Percentiles rank a stretch among this genome's conserved stretches.
Conservation (phyloP, 1,284 basidiomycete genomes). For the Puccinia triticina region DNA sequence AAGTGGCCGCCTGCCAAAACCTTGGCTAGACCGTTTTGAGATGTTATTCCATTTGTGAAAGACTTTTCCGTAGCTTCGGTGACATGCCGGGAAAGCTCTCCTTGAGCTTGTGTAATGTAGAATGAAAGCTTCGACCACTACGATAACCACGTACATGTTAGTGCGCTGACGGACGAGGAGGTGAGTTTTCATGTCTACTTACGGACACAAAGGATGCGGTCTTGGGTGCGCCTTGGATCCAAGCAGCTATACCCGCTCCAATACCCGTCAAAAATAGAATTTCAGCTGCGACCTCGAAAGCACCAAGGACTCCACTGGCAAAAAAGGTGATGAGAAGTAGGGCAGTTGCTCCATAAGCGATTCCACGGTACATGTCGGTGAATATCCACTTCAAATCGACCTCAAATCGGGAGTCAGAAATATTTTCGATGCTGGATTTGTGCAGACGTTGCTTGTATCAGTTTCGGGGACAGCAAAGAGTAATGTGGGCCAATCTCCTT, state of each 20-base stretch:
- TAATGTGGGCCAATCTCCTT: neutral
- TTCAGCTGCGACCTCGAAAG: neutral
- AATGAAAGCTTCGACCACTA: constrained; percentile 46
- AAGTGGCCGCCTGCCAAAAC: constrained; percentile 20
- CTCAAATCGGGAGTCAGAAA: constrained; percentile 32
- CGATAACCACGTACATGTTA: neutral
- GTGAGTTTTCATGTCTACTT: neutral
- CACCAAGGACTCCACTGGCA: neutral
- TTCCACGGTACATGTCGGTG: constrained; percentile 43
- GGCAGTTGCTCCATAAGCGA: constrained; percentile 33
- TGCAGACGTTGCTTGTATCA: neutral
- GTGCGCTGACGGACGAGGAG: neutral
- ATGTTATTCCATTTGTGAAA: constrained; percentile 13
- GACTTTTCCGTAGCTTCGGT: constrained; percentile 17
- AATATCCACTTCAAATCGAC: constrained; percentile 42
- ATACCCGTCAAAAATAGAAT: constrained; percentile 15
- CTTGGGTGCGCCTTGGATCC: constrained; percentile 37
- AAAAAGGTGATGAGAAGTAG: constrained; percentile 3
- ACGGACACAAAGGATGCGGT: constrained; percentile 36
- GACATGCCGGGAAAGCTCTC: neutral
- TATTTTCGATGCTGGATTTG: constrained; percentile 2
- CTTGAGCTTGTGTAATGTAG: constrained; percentile 45
- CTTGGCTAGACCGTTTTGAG: constrained; percentile 33
- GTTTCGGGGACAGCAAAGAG: neutral
- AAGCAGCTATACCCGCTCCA: constrained; percentile 39